Base-by-base conservation (phyloP, 2,329 filamentous ascomycete genomes). In the Aspergillus eucalypticola region DNA sequence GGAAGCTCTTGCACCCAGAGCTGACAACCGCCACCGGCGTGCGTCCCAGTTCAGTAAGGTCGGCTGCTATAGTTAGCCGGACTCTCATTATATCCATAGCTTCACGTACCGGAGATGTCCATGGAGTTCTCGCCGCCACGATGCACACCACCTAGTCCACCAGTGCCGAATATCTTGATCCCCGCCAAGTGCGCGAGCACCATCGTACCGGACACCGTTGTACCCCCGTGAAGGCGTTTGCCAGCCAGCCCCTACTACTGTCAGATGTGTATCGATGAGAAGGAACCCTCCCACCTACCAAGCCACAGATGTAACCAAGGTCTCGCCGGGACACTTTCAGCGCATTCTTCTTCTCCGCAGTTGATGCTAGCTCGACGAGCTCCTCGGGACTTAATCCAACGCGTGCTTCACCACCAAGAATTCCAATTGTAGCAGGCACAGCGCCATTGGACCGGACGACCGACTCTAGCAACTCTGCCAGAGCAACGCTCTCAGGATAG, bases 181-280 rank as follows among this genome's bases (percentile, higher is more conserved):
- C 93, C 93, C 27, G 92, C 94, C 61, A 93, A 81, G 64, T 90
- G 84, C 48, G 95, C 91, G 29, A 99, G 85, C 39, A 97, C 77
- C 90, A 96, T 97, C 3, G 95, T 99, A 1, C 90, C 93, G 5
- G 94, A 87, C 58, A 99, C 90, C 2, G 95, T 99, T 1, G 95
- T 99, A 8, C 94, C 95, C 27, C 93, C 95, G 74, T 96, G 90
- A 48, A 91, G 84, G 58, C 83, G 86, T 66, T 84, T 85, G 35
- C 90, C 90, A 49, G 84, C 75, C 56, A 90, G 72, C 29, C 89
- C 87, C 85, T 90, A 58, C 5, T 6, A 41, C 23, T 11, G 19
- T 58, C 60, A 64, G 54, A 56, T 11, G 21, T n/a, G 25, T 21
- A 29, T 17, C 48, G 4, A 15, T 17, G 25, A 13, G 32, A 17